These are phyloP conservation scores for Metschnikowia peoriensis DNA, from an alignment of 805 yeast species.

Conservation along the genomic window DNA sequence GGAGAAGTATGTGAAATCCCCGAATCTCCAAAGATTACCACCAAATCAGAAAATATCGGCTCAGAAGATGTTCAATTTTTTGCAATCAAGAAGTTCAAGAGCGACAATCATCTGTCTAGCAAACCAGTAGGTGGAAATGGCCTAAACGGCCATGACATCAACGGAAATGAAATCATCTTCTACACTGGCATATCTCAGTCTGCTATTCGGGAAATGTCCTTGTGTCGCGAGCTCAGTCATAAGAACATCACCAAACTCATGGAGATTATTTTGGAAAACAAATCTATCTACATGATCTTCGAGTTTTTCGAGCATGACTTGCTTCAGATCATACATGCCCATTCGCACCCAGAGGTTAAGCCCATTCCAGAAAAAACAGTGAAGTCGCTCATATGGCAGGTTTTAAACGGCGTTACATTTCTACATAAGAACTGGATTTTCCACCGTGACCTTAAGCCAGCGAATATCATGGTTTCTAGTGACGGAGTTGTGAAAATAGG, in stretches of 20 bases:
- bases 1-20: slow-evolving; percentile 12
- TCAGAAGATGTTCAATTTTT: slow-evolving; percentile 38
- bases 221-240: slow-evolving; percentile 84
- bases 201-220: slow-evolving; percentile 94
- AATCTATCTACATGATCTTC: slow-evolving; percentile 89
- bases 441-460: slow-evolving; percentile 96
- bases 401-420: slow-evolving; percentile 85
- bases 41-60: not conserved
- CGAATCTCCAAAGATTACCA: not conserved
- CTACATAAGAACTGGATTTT: slow-evolving; percentile 95
- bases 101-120: slow-evolving; percentile 53
- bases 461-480: slow-evolving; percentile 92
- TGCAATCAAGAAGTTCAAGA: slow-evolving; percentile 95
- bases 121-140: slow-evolving; percentile 21
- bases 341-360: slow-evolving; percentile 82
- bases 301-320: slow-evolving; percentile 97
- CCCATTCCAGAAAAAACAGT: slow-evolving; percentile 76
- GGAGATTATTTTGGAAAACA: slow-evolving; percentile 83
- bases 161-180: slow-evolving; percentile 83
- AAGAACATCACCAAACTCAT: slow-evolving; percentile 74
- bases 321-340: slow-evolving; percentile 89
- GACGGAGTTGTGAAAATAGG: slow-evolving; percentile 94
- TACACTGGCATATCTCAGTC: slow-evolving; percentile 95
- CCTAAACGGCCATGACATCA: slow-evolving; percentile 39
- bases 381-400: slow-evolving; percentile 89